Base-by-base conservation (phyloP, 257 asterid species). In the Oldenlandia corymbosa region DNA sequence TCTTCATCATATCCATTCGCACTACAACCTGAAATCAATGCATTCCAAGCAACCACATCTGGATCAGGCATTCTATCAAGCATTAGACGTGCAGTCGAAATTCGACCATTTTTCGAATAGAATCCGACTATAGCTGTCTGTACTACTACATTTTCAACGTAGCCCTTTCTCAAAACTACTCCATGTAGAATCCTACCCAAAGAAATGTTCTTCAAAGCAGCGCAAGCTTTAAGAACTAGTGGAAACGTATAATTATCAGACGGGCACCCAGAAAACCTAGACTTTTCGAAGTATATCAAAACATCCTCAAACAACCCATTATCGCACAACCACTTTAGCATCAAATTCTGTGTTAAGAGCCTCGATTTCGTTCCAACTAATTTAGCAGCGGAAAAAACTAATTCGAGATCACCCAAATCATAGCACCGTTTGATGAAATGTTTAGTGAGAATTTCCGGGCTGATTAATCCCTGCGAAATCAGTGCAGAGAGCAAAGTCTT, bases 241-340 rank as follows among this genome's bases (percentile, higher is more conserved):
- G 89, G 95, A 76, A 71, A 82, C 6, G 91, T 80, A 21, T 84
- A 86, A 52, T 82, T 75, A 73, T 84, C 85, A 20, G 87, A 75
- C 7, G 61, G 32, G 65, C 77, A n/a, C 48, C 85, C 87, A 4
- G 74, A 78, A 63, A 46, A 16, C 57, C 83, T 77, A 68, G 80
- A 82, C 41, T 50, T 75, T 37, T 24, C 68, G 51, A 75, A 82
- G 32, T 82, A 63, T 48, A 34, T 34, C 10, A 82, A 7, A 62
- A 49, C 79, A 32, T 80, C 79, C 52, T 72, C 79, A 52, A 71
- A 80, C 73, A 71, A 48, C 52, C 87, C 79, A 53, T 75, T 57
- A 31, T 73, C 76, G 17, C 83, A 80, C 20, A 82, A 71, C 58
- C 80, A 60, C 76, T 77, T 79, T 20, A 84, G 67, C 14, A 82